Evolutionary conservation across 257 asterid species (phyloP).

Genomic region (Nicotiana attenuata): DNA sequence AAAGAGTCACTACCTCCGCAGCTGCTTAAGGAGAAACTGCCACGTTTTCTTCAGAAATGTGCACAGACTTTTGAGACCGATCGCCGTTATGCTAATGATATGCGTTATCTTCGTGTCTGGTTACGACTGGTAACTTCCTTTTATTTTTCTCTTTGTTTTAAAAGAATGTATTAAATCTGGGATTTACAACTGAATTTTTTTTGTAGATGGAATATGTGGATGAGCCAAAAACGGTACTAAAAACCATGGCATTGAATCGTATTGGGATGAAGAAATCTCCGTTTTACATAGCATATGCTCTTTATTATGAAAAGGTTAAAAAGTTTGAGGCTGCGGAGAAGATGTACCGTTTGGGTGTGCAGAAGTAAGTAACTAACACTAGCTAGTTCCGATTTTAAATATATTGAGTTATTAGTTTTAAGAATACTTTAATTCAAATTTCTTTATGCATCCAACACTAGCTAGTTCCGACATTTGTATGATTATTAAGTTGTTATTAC

Average conservation of each 20-base stretch:
- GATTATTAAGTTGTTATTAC: no score
- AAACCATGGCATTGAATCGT: constrained; percentile 60
- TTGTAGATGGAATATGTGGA: constrained; percentile 87
- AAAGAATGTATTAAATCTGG: no score
- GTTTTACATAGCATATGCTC: constrained; percentile 88
- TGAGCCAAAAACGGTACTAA: constrained; percentile 65
- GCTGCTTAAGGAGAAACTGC: constrained; percentile 73
- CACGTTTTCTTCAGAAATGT: constrained; percentile 96
- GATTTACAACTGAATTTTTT: background rate
- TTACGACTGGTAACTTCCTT: constrained; percentile 63
- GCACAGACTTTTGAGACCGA: constrained; percentile 64
- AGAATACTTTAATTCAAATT: background rate
- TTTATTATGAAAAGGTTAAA: constrained; percentile 81
- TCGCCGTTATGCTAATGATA: constrained; percentile 69
- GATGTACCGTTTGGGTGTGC: constrained; percentile 75
- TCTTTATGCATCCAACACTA: background rate
- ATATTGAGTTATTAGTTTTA: background rate
- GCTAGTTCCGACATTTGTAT: background rate
- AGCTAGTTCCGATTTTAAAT: background rate
- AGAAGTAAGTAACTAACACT: constrained; percentile 49
- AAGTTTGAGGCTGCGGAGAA: constrained; percentile 80
- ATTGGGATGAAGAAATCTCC: constrained; percentile 70
- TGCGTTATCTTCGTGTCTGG: constrained; percentile 95
- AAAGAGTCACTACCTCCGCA: constrained; percentile 64
- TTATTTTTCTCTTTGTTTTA: no score